Percentiles rank a stretch among this genome's conserved stretches.
These are phyloP conservation scores for Cucumis sativus DNA, from an alignment of 306 rosid species.

Conservation along the genomic window Cucumber_9930_V3 NC_026657.2:33603001-33603500, in stretches of 20 bases:
- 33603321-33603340: not conserved
- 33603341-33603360: not conserved
- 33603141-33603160: not conserved
- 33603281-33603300: not conserved
- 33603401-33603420: slow-evolving; percentile 84
- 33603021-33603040: not conserved
- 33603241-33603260: not conserved
- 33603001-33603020: not conserved
- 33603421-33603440: slow-evolving; percentile 80
- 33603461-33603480: slow-evolving; percentile 60
- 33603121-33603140: not conserved
- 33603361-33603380: slow-evolving; percentile 11
- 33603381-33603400: slow-evolving; percentile 86
- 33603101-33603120: not conserved
- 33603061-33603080: not conserved
- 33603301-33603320: not conserved
- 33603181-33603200: not conserved
- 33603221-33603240: not conserved
- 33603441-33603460: slow-evolving; percentile 79
- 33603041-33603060: not conserved
- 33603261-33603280: not conserved
- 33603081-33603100: not conserved
- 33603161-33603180: not conserved
- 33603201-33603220: not conserved
- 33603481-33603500: slow-evolving; percentile 94